Evolutionary conservation across 768 basidiomycete genomes (phyloP), one percentile per base, ranked within the genome.

Genomic region (Lactarius deliciosus): DNA sequence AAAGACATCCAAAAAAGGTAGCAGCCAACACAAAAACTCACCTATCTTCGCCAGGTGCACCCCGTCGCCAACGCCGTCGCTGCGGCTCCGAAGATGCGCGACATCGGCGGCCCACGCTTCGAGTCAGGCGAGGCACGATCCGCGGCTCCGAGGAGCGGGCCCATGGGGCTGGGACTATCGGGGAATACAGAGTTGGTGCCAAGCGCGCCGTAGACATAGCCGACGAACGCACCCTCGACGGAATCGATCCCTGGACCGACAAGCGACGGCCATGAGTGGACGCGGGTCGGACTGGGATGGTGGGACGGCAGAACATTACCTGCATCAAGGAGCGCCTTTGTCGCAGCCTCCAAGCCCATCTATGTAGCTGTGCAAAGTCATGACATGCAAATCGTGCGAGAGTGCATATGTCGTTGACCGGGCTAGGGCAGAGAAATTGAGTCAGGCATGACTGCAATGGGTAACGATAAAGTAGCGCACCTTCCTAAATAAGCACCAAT

Each of bases 281-380:
- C 7, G 5, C 10, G 16, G 25, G 28, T 55, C 1, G 6, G 54
- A 57, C 34, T 10, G 34, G 34, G 10, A 10, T 22, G 25, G 36
- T 16, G 13, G 50, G 34, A 36, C n/a, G 1, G 22, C 50, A 61
- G 61, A 61, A 63, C 76, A 60, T 45, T 60, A 87, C 89, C 90
- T 69, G 92, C 92, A 71, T 95, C 93, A 18, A 94, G 83, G 28
- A 94, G 81, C 0, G 93, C 92, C 72, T 95, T 94, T 1, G 91
- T 92, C 1, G 89, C 85, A 1, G 93, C 93, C 75, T 94, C 92
- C 54, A 94, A 79, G 6, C 91, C 92, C 88, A 94, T 92, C 89
- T 92, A 60, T 25, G 32, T 0, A 36, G 13, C 10, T 22, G 28
- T 54, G 30, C 28, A 63, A 25, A 25, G 25, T n/a, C 5, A 22